Base-by-base conservation (phyloP, 176 grass and related monocot species). In the Neostapfia colusana region DNA sequence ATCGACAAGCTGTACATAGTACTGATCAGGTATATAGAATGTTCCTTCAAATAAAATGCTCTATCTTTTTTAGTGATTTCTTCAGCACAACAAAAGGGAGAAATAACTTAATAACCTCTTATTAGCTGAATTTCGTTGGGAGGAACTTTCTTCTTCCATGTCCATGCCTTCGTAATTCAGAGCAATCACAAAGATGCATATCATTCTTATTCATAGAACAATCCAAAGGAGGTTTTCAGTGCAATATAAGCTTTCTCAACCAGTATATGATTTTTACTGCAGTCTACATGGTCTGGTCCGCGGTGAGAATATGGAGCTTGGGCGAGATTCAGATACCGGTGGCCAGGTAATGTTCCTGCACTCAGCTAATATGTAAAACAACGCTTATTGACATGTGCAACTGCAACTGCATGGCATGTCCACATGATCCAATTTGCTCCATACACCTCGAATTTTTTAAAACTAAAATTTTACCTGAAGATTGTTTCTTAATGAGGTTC, bases 221-320 rank as follows among this genome's bases (percentile, higher is more conserved):
- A 56, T 56, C n/a, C 24, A 23, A 56, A 56, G 53, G n/a, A 23
- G 18, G 5, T 55, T 55, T 23, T 55, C 9, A 55, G 16, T 49
- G 46, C 46, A 50, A 3, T 6, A 50, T 50, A 50, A 46, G 51
- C 59, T 83, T 61, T 27, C 7, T 60, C 77, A 78, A 78, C 38
- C 46, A 64, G 16, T 89, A 35, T 51, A 43, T 73, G 38, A 55
- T 65, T 71, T 41, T 4, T 62, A 15, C 28, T 75, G 63, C 83
- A 93, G 90, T 57, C 65, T 93, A 81, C 90, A 93, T 82, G 90
- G 90, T 81, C 77, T 93, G 69, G 88, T 93, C 69, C 86, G 90
- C 77, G 86, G 90, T 75, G 90, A 93, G 74, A 86, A 93, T 70
- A 93, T 93, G 90, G 90, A 93, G 83, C 90, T 93, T 79, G 90